Conservation (phyloP, 805 yeast species). For the Candida palmyrensis region DNA sequence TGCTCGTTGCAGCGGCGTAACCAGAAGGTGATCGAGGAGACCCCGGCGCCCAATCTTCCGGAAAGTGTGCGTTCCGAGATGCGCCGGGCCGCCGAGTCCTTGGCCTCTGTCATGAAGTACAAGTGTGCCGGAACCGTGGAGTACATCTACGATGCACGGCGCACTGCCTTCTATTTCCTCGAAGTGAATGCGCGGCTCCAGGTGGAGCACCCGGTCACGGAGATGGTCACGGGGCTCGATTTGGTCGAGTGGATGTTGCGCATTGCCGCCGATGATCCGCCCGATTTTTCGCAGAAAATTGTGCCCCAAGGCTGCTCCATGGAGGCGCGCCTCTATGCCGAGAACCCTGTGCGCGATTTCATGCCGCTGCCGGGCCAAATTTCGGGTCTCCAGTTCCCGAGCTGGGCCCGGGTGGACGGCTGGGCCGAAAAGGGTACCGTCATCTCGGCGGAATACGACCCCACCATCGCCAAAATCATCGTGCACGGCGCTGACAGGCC, state of each 20-base stretch:
- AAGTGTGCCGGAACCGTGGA: conserved; percentile 98
- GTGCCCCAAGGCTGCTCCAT: conserved; percentile 80
- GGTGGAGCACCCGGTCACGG: conserved; percentile 97
- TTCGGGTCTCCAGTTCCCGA: conserved; percentile 79
- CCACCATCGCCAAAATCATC: conserved; percentile 92
- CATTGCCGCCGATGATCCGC: conserved; percentile 87
- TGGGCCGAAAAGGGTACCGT: conserved; percentile 91
- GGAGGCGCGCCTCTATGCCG: conserved; percentile 97
- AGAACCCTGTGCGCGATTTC: conserved; percentile 92
- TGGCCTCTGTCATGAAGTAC: conserved; percentile 80
- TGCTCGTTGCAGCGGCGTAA: conserved; percentile 97
- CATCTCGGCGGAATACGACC: conserved; percentile 91
- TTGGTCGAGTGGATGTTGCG: conserved; percentile 95
- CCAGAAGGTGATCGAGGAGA: conserved; percentile 94
- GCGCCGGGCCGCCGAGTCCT: conserved; percentile 79
- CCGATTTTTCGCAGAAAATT: conserved; percentile 61
- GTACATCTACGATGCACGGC: conserved; percentile 78
- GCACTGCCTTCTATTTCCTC: conserved; percentile 89
- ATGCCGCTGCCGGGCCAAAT: conserved; percentile 96
- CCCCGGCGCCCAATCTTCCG: conserved; percentile 95
- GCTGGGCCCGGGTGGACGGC: conserved; percentile 89
- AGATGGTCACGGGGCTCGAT: conserved; percentile 90
- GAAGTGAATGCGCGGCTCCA: conserved; percentile 96
- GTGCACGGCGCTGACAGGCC: conserved; percentile 87
- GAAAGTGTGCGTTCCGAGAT: conserved; percentile 67